Base-by-base conservation (phyloP, 805 yeast species). In the Candida insectorum region DNA sequence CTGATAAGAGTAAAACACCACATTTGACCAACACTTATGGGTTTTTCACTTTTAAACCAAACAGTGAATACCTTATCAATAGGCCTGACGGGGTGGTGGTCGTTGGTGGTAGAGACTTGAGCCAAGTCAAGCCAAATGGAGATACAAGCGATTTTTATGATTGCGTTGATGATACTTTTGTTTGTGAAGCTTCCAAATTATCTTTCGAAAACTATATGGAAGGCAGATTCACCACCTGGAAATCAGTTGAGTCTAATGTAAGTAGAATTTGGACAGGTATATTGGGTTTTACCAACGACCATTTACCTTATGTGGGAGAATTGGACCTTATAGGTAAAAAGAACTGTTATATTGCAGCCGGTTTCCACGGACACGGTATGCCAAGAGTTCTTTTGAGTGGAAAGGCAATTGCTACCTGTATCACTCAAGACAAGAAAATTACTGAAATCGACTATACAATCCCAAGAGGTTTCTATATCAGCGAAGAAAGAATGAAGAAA, bases 311-410 rank as follows among this genome's bases (percentile, higher is more conserved):
- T 31, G 69, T 70, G 13, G 77, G 77, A 15, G 66, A 61, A 33
- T 36, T 69, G 20, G 26, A 49, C 2, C 5, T 26, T 5, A 32
- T 36, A 4, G 35, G 36, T 3, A 52, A 54, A 20, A 43, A 47
- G 23, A 50, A 56, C 34, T 52, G 58, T 12, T 69, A 47, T 38
- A 50, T 64, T n/a, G 51, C 58, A 39, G 74, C 75, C 4, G 77
- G 77, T 0, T 71, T 67, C 48, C 62, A 65, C 26, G 77, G 75
- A 2, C 76, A 71, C 47, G 77, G 77, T 15, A 69, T 71, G 75
- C 74, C 76, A 20, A 51, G 75, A 25, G 64, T 68, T 8, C 60
- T 61, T 36, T 33, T 65, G 5, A 43, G 58, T 26, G 72, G 69
- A 11, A 60, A 64, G 35, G 69, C 67, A 1, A 36, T 69, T 14